These are phyloP conservation scores for Podospora pseudocomata DNA, from an alignment of 495 filamentous ascomycete genomes.

Conservation along the genomic window DNA sequence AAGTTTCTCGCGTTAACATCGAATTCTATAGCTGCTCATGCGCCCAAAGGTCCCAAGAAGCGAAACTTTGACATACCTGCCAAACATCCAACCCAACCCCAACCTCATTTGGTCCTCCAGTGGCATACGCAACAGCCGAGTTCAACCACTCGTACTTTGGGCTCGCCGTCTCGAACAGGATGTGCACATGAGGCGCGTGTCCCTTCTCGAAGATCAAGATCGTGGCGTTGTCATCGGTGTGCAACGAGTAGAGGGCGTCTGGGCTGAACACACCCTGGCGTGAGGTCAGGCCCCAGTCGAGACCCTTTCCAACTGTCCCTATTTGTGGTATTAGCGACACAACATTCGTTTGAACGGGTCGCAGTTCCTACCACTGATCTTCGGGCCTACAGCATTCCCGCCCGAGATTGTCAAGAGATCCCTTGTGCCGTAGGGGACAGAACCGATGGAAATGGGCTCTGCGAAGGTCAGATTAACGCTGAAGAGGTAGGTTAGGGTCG, in stretches of 20 bases:
- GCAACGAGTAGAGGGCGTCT: slow-evolving; percentile 24
- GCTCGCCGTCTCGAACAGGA: slow-evolving; percentile 28
- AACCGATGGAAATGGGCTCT: slow-evolving; percentile 20
- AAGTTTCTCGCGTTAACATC: background rate
- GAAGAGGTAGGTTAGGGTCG: slow-evolving; percentile 22
- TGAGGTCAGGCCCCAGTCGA: slow-evolving; percentile 29
- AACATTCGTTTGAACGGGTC: background rate
- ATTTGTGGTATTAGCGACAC: background rate
- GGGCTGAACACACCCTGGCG: slow-evolving; percentile 25
- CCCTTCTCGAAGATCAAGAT: slow-evolving; percentile 26
- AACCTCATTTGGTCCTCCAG: slow-evolving; percentile 16
- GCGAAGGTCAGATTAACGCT: slow-evolving; percentile 27
- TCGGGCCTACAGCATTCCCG: slow-evolving; percentile 24
- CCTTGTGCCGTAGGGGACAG: slow-evolving; percentile 19
- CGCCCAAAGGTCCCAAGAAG: background rate
- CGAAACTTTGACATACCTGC: slow-evolving; percentile 23
- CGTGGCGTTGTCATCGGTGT: slow-evolving; percentile 26
- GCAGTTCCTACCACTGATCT: slow-evolving; percentile 17
- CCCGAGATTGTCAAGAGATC: slow-evolving; percentile 23
- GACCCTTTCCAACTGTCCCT: slow-evolving; percentile 23
- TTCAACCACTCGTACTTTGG: slow-evolving; percentile 26
- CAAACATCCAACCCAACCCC: slow-evolving; percentile 24
- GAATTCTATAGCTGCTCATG: background rate
- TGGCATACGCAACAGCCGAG: slow-evolving; percentile 20
- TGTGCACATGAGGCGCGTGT: slow-evolving; percentile 25